A percentile compares a stretch with the other conserved stretches of the same genome.
Conservation (phyloP, 2,329 filamentous ascomycete species). For the Mollisia scopiformis region DNA sequence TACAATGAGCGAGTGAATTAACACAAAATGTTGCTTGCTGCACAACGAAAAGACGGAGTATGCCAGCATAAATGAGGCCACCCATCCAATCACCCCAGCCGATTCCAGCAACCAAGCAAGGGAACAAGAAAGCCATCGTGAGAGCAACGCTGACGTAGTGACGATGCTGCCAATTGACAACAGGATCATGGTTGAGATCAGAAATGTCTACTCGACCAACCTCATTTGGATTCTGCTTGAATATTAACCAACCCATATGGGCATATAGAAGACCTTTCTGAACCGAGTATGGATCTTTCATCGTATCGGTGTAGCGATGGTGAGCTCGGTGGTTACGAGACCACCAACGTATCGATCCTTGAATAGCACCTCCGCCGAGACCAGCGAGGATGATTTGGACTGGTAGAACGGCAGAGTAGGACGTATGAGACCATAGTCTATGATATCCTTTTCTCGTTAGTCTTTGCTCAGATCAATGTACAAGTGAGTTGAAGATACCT, state of each 20-base stretch:
- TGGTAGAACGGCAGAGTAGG: constrained; percentile 74
- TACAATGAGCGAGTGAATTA: constrained; percentile 82
- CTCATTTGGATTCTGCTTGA: constrained; percentile 87
- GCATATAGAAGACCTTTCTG: constrained; percentile 83
- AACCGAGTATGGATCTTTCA: constrained; percentile 87
- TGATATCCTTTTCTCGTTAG: constrained; percentile 60
- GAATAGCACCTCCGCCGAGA: constrained; percentile 77
- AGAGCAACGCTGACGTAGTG: constrained; percentile 79
- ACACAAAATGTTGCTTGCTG: constrained; percentile 91
- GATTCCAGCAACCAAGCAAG: constrained; percentile 71
- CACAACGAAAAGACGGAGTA: constrained; percentile 83
- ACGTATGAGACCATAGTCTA: constrained; percentile 81
- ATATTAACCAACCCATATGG: constrained; percentile 85
- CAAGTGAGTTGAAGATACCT: constrained; percentile 45
- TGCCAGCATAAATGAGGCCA: constrained; percentile 80
- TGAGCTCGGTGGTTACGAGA: constrained; percentile 81
- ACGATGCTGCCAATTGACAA: constrained; percentile 84
- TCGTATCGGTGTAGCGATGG: constrained; percentile 87
- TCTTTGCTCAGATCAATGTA: neutral
- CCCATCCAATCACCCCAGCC: constrained; percentile 79
- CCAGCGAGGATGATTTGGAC: constrained; percentile 79
- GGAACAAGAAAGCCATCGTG: constrained; percentile 74
- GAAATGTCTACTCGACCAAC: constrained; percentile 84
- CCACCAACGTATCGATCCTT: constrained; percentile 88
- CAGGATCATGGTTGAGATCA: constrained; percentile 79